Evolutionary conservation across 768 basidiomycete species (phyloP).

Genomic region (Amanita jacksonii): DNA sequence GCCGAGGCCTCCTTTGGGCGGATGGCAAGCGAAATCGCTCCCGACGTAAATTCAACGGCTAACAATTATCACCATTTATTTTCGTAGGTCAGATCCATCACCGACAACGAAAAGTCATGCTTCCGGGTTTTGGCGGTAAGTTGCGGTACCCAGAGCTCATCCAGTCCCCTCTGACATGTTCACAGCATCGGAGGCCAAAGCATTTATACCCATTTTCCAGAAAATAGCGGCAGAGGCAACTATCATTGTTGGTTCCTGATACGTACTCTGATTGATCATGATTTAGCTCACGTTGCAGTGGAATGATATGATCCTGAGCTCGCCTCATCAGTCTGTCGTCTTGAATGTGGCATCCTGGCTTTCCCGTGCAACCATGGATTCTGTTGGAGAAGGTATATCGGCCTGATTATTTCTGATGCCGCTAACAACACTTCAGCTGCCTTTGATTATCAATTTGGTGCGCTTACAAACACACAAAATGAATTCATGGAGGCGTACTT

Average conservation of each 20-base stretch:
- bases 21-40: slow-evolving; percentile 27
- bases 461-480: slow-evolving; percentile 37
- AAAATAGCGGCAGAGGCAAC: slow-evolving; percentile 32
- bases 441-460: slow-evolving; percentile 49
- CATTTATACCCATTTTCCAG: slow-evolving; percentile 40
- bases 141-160: neutral
- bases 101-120: slow-evolving; percentile 44
- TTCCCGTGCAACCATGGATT: slow-evolving; percentile 39
- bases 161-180: neutral
- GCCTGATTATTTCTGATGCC: neutral
- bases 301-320: slow-evolving; percentile 40
- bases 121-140: slow-evolving; percentile 45
- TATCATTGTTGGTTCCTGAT: slow-evolving; percentile 14
- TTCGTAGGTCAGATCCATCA: slow-evolving; percentile 38
- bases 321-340: slow-evolving; percentile 27
- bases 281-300: slow-evolving; percentile 38
- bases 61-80: neutral
- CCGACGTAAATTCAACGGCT: neutral
- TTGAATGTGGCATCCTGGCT: slow-evolving; percentile 44
- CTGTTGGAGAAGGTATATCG: slow-evolving; percentile 36
- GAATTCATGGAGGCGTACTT: slow-evolving; percentile 46
- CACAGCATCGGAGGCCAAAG: slow-evolving; percentile 34
- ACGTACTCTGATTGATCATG: slow-evolving; percentile 11
- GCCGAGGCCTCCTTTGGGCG: slow-evolving; percentile 44
- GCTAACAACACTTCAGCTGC: slow-evolving; percentile 24